Conservation (phyloP, 331 rosid species). For the Stylosanthes scabra region DNA sequence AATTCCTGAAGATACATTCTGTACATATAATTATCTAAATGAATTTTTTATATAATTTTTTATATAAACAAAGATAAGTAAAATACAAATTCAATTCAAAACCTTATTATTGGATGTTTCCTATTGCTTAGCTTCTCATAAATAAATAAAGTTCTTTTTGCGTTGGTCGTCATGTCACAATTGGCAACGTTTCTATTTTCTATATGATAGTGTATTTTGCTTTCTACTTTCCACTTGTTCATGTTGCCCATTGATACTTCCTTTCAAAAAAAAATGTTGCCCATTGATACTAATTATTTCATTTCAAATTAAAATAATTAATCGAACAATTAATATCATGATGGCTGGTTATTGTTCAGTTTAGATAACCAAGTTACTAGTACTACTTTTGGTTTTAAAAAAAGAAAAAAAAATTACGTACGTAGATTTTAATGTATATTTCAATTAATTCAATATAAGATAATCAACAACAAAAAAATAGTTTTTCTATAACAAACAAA, state of each 20-base stretch:
- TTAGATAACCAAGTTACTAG: background rate
- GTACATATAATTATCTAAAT: too few species aligned
- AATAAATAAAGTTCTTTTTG: background rate
- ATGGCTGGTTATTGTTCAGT: background rate
- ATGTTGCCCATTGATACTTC: background rate
- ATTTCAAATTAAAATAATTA: background rate
- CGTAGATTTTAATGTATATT: too few species aligned
- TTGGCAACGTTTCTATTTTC: conserved; percentile 3
- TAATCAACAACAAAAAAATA: too few species aligned
- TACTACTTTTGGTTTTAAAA: background rate
- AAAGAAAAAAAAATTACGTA: too few species aligned
- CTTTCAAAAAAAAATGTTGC: too few species aligned
- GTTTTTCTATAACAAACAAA: too few species aligned
- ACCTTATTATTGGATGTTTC: conserved; percentile 32
- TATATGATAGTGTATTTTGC: background rate
- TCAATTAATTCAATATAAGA: too few species aligned
- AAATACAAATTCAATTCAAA: conserved; percentile 10
- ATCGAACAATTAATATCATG: background rate
- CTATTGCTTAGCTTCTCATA: background rate
- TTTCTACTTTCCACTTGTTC: conserved; percentile 5
- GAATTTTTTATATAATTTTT: too few species aligned
- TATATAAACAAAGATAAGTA: background rate
- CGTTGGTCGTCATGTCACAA: conserved; percentile 31
- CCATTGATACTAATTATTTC: background rate
- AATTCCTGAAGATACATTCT: too few species aligned